These are phyloP conservation scores for Plasmopara muralis DNA, from an alignment of 352 stramenopile genomes.

Conservation along the genomic window DNA sequence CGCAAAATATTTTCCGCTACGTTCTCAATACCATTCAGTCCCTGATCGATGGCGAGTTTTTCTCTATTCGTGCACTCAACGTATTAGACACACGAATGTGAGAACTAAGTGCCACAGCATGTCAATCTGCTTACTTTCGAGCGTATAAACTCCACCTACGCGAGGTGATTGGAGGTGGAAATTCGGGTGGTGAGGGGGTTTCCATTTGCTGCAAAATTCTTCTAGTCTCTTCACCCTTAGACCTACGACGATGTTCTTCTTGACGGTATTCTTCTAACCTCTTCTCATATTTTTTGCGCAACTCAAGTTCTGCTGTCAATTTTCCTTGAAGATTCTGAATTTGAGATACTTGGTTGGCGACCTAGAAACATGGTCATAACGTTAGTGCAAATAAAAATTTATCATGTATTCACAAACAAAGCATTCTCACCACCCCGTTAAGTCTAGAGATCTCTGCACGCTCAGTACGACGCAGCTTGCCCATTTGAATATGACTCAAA, in stretches of 20 bases:
- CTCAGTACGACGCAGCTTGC: constrained; percentile 36
- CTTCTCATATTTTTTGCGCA: constrained; percentile 74
- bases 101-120: constrained; percentile 12
- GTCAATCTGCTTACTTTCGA: constrained; percentile 40
- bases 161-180: constrained; percentile 28
- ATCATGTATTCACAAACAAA: neutral
- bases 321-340: constrained; percentile 68
- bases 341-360: constrained; percentile 54
- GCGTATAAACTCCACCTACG: constrained; percentile 67
- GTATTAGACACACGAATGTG: constrained; percentile 9
- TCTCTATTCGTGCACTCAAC: constrained; percentile 20
- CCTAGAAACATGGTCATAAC: constrained; percentile 18
- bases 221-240: constrained; percentile 46
- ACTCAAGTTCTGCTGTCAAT: constrained; percentile 46
- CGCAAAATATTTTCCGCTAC: constrained; percentile 70
- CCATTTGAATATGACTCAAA: constrained; percentile 38
- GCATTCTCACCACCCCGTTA: constrained; percentile 44
- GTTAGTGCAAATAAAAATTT: neutral
- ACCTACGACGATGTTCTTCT: constrained; percentile 41
- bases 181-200: constrained; percentile 37
- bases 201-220: constrained; percentile 31
- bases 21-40: constrained; percentile 62
- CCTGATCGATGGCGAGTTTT: constrained; percentile 30
- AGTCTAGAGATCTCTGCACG: constrained; percentile 56
- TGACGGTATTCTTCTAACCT: constrained; percentile 66